Conservation (phyloP, 139 green algal genomes). For the Ostreobium quekettii region DNA sequence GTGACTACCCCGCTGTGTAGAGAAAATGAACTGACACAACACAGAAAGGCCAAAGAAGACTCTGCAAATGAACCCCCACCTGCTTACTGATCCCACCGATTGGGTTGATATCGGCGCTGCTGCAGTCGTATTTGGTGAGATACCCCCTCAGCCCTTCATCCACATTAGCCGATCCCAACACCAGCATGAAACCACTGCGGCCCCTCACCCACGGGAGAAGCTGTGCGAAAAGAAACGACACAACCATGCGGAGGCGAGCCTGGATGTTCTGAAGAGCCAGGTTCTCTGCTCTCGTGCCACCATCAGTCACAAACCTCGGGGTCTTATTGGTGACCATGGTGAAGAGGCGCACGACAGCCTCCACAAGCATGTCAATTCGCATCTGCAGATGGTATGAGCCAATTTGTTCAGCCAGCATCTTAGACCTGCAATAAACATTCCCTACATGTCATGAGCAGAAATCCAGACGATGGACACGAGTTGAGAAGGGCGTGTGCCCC, state of each 20-base stretch:
- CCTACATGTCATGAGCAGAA: no score
- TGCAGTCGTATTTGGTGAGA: slow-evolving; percentile 92
- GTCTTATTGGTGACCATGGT: slow-evolving; percentile 56
- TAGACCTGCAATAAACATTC: no score
- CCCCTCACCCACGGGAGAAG: slow-evolving; percentile 60
- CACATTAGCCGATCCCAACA: slow-evolving; percentile 92
- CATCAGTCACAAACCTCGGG: slow-evolving; percentile 69
- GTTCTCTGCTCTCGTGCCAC: slow-evolving; percentile 80
- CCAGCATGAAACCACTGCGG: slow-evolving; percentile 76
- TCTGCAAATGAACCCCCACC: slow-evolving; percentile 15
- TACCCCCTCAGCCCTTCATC: slow-evolving; percentile 84
- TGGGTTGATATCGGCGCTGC: slow-evolving; percentile 89
- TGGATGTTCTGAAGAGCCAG: slow-evolving; percentile 77
- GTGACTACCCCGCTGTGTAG: not conserved
- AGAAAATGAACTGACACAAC: not conserved
- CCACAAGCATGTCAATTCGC: slow-evolving; percentile 71
- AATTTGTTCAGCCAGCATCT: slow-evolving; percentile 48
- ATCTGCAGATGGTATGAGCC: slow-evolving; percentile 78
- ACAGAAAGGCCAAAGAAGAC: not conserved
- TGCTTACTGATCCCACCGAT: slow-evolving; percentile 81
- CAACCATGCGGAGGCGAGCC: slow-evolving; percentile 91
- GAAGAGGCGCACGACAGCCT: slow-evolving; percentile 68
- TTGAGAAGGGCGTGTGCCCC: no score
- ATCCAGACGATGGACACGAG: no score
- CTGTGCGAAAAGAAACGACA: slow-evolving; percentile 87